Evolutionary conservation across 495 filamentous ascomycete genomes (phyloP).

Genomic region (Oleoguttula mirabilis): DNA sequence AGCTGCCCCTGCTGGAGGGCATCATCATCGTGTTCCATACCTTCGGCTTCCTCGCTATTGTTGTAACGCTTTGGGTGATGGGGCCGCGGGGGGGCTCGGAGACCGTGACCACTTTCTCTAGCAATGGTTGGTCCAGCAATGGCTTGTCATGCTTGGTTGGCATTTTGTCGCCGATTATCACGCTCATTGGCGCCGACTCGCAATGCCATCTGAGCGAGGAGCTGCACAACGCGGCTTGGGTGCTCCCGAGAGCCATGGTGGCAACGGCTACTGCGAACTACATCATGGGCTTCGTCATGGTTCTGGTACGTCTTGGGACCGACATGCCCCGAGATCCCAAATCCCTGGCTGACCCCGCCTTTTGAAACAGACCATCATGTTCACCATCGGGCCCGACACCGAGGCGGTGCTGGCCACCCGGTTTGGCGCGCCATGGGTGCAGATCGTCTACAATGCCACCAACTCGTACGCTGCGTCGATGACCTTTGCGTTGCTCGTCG

Average conservation of each 20-base stretch:
- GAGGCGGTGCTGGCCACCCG: constrained; percentile 20
- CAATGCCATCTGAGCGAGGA: constrained; percentile 10
- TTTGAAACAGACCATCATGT: constrained; percentile 1
- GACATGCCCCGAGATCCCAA: too few relatives aligned
- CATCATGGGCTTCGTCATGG: constrained; percentile 3
- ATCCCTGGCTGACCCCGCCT: too few relatives aligned
- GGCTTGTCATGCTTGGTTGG: constrained; percentile 8
- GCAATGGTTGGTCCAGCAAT: constrained; percentile 5
- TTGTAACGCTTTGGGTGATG: constrained; percentile 11
- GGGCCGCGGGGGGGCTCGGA: neutral
- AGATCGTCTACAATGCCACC: constrained; percentile 42
- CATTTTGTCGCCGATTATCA: constrained; percentile 2
- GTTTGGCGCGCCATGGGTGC: constrained; percentile 43
- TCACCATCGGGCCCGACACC: constrained; percentile 35
- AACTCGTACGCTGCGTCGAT: constrained; percentile 35
- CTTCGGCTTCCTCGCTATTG: constrained; percentile 12
- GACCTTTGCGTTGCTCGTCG: constrained; percentile 39
- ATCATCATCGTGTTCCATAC: constrained; percentile 5
- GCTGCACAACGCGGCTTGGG: constrained; percentile 4
- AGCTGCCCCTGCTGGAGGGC: constrained; percentile 12
- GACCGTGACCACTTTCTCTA: neutral
- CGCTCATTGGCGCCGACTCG: constrained; percentile 8
- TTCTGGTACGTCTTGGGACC: constrained; percentile 1
- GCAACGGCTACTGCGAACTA: constrained; percentile 8
- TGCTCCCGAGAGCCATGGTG: constrained; percentile 10